Conservation (phyloP, 768 basidiomycete genomes). For the Lactarius hatsudake region DNA sequence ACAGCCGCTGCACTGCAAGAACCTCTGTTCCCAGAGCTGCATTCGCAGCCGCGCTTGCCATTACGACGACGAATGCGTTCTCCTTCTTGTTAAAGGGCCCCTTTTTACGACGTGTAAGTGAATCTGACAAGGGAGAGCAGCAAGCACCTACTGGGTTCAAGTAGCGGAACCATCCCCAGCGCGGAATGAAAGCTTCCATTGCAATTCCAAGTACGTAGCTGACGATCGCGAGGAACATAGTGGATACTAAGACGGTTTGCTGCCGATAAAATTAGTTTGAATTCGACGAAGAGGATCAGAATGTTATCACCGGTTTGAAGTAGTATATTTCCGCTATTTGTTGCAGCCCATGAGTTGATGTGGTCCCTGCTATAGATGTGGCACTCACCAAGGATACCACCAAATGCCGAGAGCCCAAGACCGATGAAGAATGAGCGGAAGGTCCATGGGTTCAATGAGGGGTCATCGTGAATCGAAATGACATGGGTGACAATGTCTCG, state of each 20-base stretch:
- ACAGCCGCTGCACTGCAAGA: slow-evolving; percentile 45
- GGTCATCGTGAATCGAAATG: slow-evolving; percentile 47
- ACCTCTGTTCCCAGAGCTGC: slow-evolving; percentile 54
- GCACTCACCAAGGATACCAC: slow-evolving; percentile 46
- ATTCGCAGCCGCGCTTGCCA: slow-evolving; percentile 54
- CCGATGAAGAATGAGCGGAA: slow-evolving; percentile 47
- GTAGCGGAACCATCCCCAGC: slow-evolving; percentile 43
- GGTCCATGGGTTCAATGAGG: slow-evolving; percentile 46
- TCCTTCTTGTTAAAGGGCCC: slow-evolving; percentile 61
- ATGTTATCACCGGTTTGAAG: slow-evolving; percentile 48
- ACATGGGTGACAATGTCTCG: slow-evolving; percentile 49
- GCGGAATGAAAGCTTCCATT: slow-evolving; percentile 48
- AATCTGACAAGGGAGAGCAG: not conserved
- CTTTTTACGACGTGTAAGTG: slow-evolving; percentile 31
- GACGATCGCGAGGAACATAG: slow-evolving; percentile 53
- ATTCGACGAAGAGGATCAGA: not conserved
- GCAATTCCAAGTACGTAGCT: slow-evolving; percentile 49
- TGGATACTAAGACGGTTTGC: slow-evolving; percentile 52
- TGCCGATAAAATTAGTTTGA: slow-evolving; percentile 25
- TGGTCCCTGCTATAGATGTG: not conserved
- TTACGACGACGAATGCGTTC: slow-evolving; percentile 56
- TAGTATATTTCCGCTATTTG: slow-evolving; percentile 55
- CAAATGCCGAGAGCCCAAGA: slow-evolving; percentile 48
- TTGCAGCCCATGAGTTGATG: slow-evolving; percentile 47
- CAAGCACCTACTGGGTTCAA: slow-evolving; percentile 48